Evolutionary conservation across 2,329 filamentous ascomycete genomes (phyloP), one percentile per base, ranked within the genome.

Genomic region (Paecilomyces niveus): DNA sequence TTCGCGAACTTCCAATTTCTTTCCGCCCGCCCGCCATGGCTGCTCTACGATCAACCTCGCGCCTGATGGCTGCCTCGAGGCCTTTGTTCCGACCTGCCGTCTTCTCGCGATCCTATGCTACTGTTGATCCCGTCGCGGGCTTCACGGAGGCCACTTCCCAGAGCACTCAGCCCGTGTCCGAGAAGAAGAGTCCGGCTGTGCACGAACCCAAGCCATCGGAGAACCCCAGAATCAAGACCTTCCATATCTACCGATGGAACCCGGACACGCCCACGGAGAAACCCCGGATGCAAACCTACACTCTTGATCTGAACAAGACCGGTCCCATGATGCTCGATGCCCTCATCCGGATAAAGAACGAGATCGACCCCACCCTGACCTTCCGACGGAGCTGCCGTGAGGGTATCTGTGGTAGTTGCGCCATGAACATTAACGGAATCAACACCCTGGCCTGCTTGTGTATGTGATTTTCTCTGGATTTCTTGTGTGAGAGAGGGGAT

Each of bases 351-450:
- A 97, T 99, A 80, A 99, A 99, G 89, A 99, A 99, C 78, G 94
- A 99, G 84, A 79, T 96, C 63, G 94, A 99, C 77, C 92, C 94
- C 55, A 97, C 94, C 53, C 79, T 99, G 71, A 97, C 94, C 57
- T 99, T 99, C 84, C 86, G 94, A 74, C 81, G 94, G 76, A 95
- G 90, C 77, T 99, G 94, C 81, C 85, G 94, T 79, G 94, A 99
- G 84, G 94, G 94, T 68, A 99, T 99, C 72, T 99, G 94, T 74
- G 94, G 94, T 67, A 96, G 90, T 78, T 99, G 94, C 76, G 94
- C 94, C 66, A 99, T 99, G 94, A 99, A 99, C 83, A 97, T 99
- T 76, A 95, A 97, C 76, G 94, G 94, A 76, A 89, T 95, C 71
- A 99, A 99, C 82, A 99, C 94, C 59, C 80, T 99, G 70, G 94